phyloP scores from a whole-genome alignment of 23 red algal species.

The Gracilariopsis chorda region DNA sequence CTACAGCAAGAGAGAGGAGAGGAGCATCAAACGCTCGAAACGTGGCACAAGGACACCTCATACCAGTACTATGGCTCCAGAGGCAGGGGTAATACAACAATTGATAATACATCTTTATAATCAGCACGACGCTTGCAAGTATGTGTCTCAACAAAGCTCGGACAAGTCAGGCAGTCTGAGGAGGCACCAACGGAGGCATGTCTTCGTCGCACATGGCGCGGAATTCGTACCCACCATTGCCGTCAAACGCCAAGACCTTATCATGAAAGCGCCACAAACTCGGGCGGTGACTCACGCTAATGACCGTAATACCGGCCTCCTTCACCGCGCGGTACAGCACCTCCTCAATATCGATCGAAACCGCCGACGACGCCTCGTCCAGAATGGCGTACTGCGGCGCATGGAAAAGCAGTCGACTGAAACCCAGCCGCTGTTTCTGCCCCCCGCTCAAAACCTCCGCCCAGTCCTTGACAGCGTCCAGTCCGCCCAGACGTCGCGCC shows the following conservation, averaged over 20 bases:
- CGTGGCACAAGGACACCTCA: too few species aligned
- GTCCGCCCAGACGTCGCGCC: conserved; percentile 61
- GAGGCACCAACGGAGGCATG: conserved; percentile 42
- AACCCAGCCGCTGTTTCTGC: conserved; percentile 92
- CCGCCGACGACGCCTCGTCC: conserved; percentile 94
- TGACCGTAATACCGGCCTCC: conserved; percentile 84
- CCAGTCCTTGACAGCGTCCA: conserved; percentile 95
- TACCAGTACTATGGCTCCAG: too few species aligned
- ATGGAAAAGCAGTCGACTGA: conserved; percentile 89
- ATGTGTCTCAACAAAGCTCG: too few species aligned
- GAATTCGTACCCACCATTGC: conserved; percentile 83
- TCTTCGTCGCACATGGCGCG: conserved; percentile 65
- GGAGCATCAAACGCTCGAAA: too few species aligned
- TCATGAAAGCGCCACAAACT: conserved; percentile 95
- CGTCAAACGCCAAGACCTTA: conserved; percentile 90
- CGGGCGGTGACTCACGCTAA: conserved; percentile 97
- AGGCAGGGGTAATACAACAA: too few species aligned
- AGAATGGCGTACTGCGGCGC: conserved; percentile 91
- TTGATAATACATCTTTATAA: too few species aligned
- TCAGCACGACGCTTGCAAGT: too few species aligned
- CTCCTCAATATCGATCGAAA: conserved; percentile 92
- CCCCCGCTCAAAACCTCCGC: conserved; percentile 92
- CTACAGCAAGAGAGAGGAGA: too few species aligned
- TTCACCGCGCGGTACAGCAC: conserved; percentile 81
- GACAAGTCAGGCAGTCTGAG: too few species aligned